Conservation (phyloP, 805 yeast genomes). For the Blastobotrys robertii region DNA sequence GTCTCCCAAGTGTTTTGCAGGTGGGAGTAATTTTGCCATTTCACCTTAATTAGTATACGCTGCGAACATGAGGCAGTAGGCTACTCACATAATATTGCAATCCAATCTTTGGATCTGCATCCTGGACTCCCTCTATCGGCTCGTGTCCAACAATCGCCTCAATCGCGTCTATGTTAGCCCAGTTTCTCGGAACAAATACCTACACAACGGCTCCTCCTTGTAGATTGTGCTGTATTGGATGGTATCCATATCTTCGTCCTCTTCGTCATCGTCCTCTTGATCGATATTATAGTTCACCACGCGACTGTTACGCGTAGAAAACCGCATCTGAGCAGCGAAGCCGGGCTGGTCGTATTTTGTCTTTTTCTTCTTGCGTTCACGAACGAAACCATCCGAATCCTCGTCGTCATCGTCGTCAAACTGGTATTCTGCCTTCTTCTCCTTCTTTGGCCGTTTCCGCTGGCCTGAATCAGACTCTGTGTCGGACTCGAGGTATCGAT, state of each 20-base stretch:
- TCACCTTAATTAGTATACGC: constrained; percentile 35
- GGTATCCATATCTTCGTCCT: constrained; percentile 27
- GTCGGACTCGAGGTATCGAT: constrained; percentile 18
- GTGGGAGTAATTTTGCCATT: constrained; percentile 85
- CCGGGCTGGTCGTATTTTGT: constrained; percentile 9
- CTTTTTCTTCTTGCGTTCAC: constrained; percentile 6
- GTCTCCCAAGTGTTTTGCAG: constrained; percentile 93
- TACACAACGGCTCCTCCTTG: constrained; percentile 5
- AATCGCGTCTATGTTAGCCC: constrained; percentile 29
- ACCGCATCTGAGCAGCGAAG: constrained; percentile 36
- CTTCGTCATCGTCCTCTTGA: constrained; percentile 46
- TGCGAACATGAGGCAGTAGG: constrained; percentile 37
- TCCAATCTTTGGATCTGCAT: constrained; percentile 21
- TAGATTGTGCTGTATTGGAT: constrained; percentile 11
- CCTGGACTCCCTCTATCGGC: constrained; percentile 30
- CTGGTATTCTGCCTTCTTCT: background rate
- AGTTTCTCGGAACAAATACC: constrained; percentile 30
- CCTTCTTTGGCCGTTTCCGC: constrained; percentile 9
- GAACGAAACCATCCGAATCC: constrained; percentile 7
- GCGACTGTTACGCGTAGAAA: constrained; percentile 64
- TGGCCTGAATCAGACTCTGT: constrained; percentile 9
- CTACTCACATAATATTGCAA: constrained; percentile 9
- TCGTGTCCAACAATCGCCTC: constrained; percentile 50
- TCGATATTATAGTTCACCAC: constrained; percentile 73
- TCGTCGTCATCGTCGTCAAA: constrained; percentile 24